These are phyloP conservation scores for Yamadazyma atmosphaerica DNA, from an alignment of 1,139 yeast genomes.

Conservation along the genomic window DNA sequence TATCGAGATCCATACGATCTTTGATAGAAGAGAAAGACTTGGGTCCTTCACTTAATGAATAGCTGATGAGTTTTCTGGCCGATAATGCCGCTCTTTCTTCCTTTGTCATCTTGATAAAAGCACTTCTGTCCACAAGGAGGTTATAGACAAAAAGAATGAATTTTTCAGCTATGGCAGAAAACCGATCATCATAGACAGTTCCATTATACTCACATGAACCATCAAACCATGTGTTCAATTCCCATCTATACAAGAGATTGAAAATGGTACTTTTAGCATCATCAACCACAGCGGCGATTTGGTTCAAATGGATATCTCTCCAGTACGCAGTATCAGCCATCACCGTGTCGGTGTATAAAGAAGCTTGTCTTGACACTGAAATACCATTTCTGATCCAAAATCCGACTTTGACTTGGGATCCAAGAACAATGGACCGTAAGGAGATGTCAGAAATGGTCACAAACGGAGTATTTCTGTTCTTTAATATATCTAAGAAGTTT, in stretches of 20 bases:
- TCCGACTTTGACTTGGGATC: slow-evolving; percentile 75
- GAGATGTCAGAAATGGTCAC: slow-evolving; percentile 54
- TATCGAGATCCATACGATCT: slow-evolving; percentile 34
- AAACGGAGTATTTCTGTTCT: slow-evolving; percentile 25
- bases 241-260: slow-evolving; percentile 64
- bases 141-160: slow-evolving; percentile 57
- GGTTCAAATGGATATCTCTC: slow-evolving; percentile 59
- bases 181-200: slow-evolving; percentile 61
- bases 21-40: slow-evolving; percentile 52
- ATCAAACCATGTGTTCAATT: slow-evolving; percentile 53
- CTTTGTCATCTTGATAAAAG: slow-evolving; percentile 33
- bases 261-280: slow-evolving; percentile 41
- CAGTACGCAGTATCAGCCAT: slow-evolving; percentile 38
- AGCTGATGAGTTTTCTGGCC: slow-evolving; percentile 42
- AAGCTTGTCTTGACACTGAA: slow-evolving; percentile 49
- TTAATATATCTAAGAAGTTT: slow-evolving; percentile 17
- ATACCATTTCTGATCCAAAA: slow-evolving; percentile 90
- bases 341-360: slow-evolving; percentile 31
- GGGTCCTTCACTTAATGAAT: slow-evolving; percentile 54
- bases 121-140: slow-evolving; percentile 53
- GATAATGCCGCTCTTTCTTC: slow-evolving; percentile 23
- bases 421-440: slow-evolving; percentile 61
- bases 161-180: slow-evolving; percentile 50
- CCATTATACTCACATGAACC: slow-evolving; percentile 31
- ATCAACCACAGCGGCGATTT: slow-evolving; percentile 49